Evolutionary conservation across 306 rosid species (phyloP).

Genomic region (Quercus wislizeni): DNA sequence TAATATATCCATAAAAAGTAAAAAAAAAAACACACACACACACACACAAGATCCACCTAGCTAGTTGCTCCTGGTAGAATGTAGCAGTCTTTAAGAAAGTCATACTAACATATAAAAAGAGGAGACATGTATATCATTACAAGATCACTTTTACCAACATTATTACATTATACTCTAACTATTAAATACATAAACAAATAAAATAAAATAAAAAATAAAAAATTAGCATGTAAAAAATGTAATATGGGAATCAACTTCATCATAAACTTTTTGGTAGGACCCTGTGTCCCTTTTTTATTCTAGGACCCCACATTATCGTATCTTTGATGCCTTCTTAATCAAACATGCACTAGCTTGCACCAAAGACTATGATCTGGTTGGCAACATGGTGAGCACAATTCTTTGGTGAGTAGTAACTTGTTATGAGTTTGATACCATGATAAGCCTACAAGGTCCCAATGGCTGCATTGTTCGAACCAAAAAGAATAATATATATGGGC

Average conservation of each 20-base stretch:
- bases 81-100: constrained; percentile 24
- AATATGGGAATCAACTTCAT: constrained; percentile 8
- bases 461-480: constrained; percentile 36
- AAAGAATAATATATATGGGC: constrained; percentile 20
- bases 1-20: constrained; percentile 3
- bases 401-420: constrained; percentile 25
- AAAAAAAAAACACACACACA: too few relatives aligned
- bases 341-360: constrained; percentile 25
- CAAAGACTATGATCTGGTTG: constrained; percentile 50
- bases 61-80: constrained; percentile 3
- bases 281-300: constrained; percentile 5
- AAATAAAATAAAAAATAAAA: neutral
- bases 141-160: constrained; percentile 43
- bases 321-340: constrained; percentile 29
- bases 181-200: constrained; percentile 13
- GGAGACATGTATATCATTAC: constrained; percentile 39
- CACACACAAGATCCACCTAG: neutral
- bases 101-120: constrained; percentile 29
- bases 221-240: neutral
- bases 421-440: constrained; percentile 44
- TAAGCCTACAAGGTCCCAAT: constrained; percentile 52
- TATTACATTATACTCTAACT: constrained; percentile 25
- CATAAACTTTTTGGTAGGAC: constrained; percentile 18
- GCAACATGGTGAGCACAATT: constrained; percentile 50
- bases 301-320: constrained; percentile 46